Base-by-base conservation (phyloP, 2,329 filamentous ascomycete species). In the Aureobasidium sp. region DNA sequence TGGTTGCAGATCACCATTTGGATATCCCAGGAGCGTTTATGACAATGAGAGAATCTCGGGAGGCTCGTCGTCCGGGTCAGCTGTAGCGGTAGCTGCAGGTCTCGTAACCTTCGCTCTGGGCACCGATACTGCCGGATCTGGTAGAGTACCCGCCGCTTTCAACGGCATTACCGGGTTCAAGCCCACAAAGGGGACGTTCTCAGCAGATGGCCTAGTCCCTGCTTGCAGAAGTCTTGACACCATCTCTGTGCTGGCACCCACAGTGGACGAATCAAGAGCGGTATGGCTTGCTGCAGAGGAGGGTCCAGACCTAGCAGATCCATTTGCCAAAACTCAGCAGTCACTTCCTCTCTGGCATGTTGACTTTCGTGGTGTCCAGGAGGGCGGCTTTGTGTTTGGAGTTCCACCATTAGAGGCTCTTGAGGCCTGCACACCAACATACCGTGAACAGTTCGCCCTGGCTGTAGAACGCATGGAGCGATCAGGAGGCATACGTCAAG, bases 141-240 rank as follows among this genome's bases (percentile, higher is more conserved):
- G 94, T 20, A 93, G 93, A 72, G 90, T 88, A 74, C 92, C 92
- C 0, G 91, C 92, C 1, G 87, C 91, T 74, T 81, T 90, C 6
- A 93, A 92, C 72, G 85, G 83, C 2, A 74, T 94, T 2, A 90
- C 94, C 2, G 92, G 92, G 4, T 86, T 94, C 75, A 94, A 94
- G 78, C 91, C 92, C 1, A 94, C 91, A 1, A 90, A 94, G 8
- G 92, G 92, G 0, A 76, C 93, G 59, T 93, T 90, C 0, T 93
- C 91, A 11, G 81, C 90, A 48, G 75, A 74, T 33, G 80, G 80
- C 1, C 81, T 83, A 0, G 75, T 94, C 40, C 92, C 92, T 0
- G 90, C 91, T 72, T 87, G 84, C 15, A 80, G 86, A 65, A 87
- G 92, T 71, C 89, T 92, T 71, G 92, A 94, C 71, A 89, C 87